phyloP scores from a whole-genome alignment of 805 yeast genomes.

The Phaffomyces opuntiae region DNA sequence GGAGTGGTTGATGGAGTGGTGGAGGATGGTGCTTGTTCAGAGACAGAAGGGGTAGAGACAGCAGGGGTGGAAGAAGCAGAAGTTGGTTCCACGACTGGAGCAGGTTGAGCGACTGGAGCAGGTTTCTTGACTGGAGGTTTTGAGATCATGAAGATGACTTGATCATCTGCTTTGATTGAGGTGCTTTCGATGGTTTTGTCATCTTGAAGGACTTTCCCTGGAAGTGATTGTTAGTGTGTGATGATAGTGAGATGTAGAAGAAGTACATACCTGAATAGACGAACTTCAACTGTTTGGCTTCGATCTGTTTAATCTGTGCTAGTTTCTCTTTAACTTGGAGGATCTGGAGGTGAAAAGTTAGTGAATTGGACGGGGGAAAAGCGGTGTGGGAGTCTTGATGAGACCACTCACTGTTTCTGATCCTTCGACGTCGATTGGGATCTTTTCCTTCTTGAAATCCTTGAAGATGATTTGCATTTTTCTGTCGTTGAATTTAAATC shows the following conservation, averaged over 20 bases:
- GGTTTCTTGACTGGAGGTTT: constrained; percentile 21
- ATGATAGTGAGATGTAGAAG: too few species aligned
- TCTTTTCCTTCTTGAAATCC: constrained; percentile 88
- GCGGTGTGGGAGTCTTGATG: neutral
- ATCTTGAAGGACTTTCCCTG: constrained; percentile 78
- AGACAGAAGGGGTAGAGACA: constrained; percentile 20
- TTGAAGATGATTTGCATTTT: constrained; percentile 80
- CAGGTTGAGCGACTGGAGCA: constrained; percentile 15
- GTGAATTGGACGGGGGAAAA: neutral
- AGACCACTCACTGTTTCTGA: constrained; percentile 51
- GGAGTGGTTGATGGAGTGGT: neutral
- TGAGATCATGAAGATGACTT: constrained; percentile 87
- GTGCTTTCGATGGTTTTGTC: constrained; percentile 64
- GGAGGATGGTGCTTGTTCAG: constrained; percentile 1
- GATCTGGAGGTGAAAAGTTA: constrained; percentile 31
- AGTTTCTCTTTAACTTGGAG: constrained; percentile 65
- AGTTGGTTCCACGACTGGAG: constrained; percentile 5
- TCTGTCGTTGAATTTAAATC: neutral
- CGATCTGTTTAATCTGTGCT: constrained; percentile 62
- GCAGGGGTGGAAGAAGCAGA: constrained; percentile 19
- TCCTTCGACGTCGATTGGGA: constrained; percentile 70
- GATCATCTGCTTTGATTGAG: constrained; percentile 77
- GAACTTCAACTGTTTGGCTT: constrained; percentile 69
- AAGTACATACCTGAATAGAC: constrained; percentile 66
- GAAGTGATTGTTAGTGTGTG: neutral